Base-by-base conservation (phyloP, 2,329 filamentous ascomycete species). In the Colletotrichum destructivum region DNA sequence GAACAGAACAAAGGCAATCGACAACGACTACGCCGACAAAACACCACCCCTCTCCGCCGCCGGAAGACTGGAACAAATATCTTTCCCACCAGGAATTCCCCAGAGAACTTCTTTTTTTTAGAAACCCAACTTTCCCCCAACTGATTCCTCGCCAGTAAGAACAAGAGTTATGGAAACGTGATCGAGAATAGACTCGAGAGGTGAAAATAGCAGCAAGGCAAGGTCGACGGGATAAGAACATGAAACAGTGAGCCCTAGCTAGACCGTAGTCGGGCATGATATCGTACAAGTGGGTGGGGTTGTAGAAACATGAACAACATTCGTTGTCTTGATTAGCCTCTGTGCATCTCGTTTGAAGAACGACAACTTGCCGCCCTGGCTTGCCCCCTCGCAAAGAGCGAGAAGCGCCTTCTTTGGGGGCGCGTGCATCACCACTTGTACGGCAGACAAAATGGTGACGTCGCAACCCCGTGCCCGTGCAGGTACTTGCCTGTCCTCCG, bases 91-190 rank as follows among this genome's bases (percentile, higher is more conserved):
- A 74, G 76, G 64, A 76, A 74, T 73, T 74, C 74, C 75, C 71
- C 59, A 62, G n/a, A 61, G 59, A 55, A 59, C 65, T 52, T 69
- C 35, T 69, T 72, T 72, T 71, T 67, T 69, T 55, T 46, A 21
- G 55, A 16, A 72, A 42, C 44, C 64, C 60, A 49, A 73, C 73
- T 69, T 73, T 73, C 72, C 60, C n/a, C 74, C 67, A 66, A 70
- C 69, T 72, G 73, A 52, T 62, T 69, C 74, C 76, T 75, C 74
- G 78, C 73, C 72, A 75, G 75, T 49, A 76, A 56, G 68, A 65
- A 74, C 74, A 54, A 74, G 56, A 69, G 66, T 15, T 35, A 23
- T 62, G 18, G 47, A 46, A 38, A 54, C 56, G 26, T 62, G n/a
- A 52, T 59, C 62, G 46, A 66, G 42, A 49, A 31, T 56, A 56